Evolutionary conservation across 192 early-diverging fungal species (phyloP), one percentile per base, ranked within the genome.

Genomic region (Umbelopsis sp.): DNA sequence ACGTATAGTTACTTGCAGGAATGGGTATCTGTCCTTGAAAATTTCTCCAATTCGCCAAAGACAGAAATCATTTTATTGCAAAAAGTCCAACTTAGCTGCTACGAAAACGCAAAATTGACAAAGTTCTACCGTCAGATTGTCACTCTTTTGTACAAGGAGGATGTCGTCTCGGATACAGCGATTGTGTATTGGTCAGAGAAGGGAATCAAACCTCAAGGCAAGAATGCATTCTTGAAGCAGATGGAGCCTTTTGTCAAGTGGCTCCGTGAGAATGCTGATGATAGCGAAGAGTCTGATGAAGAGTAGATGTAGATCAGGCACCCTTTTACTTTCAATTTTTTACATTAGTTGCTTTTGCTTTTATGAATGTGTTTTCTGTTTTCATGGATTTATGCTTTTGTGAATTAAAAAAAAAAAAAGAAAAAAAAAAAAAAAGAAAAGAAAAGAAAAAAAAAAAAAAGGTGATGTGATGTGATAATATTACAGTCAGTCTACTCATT

Each of bases 131-230:
- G 91, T 67, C 84, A 86, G 71, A 94, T 97, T 47, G 87, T 94
- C 53, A 86, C 90, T 52, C 79, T 85, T 32, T 85, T 98, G 66
- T 98, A 98, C 88, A 89, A 95, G 77, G 83, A 92, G 65, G 97
- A 97, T 71, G 94, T 94, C 36, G 80, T 98, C 24, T 94, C 94
- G 6, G 96, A 96, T 70, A 91, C 86, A 69, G 95, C 95, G 44
- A 93, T 98, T 70, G 77, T 97, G 26, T 98, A 96, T 83, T 98
- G 97, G 97, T 86, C 83, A 24, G 90, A 94, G 74, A 98, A 96
- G 87, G 97, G 95, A 34, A 91, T 91, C 51, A 89, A 88, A 69
- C 77, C 92, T 34, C 91, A 93, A 74, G 96, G 97, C 67, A 96
- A 96, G 82, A 90, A 91, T 21, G 84, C 91, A 52, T 95, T 98